These are phyloP conservation scores for Populus ilicifolia DNA, from an alignment of 345 rosid species.

Conservation along the genomic window DNA sequence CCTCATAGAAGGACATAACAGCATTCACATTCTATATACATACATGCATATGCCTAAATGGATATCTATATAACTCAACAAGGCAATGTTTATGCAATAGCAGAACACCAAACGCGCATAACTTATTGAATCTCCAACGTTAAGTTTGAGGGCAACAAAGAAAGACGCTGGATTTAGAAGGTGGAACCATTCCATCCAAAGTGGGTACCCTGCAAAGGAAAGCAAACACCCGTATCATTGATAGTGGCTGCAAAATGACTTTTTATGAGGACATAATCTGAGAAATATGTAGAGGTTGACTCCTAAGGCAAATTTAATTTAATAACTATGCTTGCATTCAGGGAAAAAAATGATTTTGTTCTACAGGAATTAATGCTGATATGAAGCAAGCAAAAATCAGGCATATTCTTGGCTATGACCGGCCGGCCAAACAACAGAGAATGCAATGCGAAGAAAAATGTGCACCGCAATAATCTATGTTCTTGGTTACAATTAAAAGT, in stretches of 20 bases:
- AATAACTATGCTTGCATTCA: conserved; percentile 14
- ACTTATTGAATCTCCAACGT: not conserved
- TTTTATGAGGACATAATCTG: not conserved
- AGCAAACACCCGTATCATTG: conserved; percentile 3
- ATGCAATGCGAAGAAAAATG: conserved; percentile 51
- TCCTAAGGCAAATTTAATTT: not conserved
- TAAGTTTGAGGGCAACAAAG: not conserved
- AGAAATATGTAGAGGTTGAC: conserved; percentile 2
- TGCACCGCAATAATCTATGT: conserved; percentile 23
- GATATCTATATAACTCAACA: not conserved
- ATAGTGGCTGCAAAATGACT: not conserved
- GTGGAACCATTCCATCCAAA: conserved; percentile 96
- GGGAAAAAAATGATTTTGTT: conserved; percentile 12
- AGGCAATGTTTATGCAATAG: not conserved
- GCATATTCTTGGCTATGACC: conserved; percentile 88
- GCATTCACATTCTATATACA: not conserved
- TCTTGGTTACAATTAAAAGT: conserved; percentile 6
- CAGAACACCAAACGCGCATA: not conserved
- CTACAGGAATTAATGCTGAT: conserved; percentile 79
- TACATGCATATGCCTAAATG: not conserved
- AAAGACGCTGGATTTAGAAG: conserved; percentile 39
- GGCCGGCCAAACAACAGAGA: conserved; percentile 89
- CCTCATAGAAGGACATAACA: not conserved
- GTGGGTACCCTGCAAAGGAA: conserved; percentile 69
- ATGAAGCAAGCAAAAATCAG: conserved; percentile 95